Evolutionary conservation across 495 filamentous ascomycete species (phyloP), one percentile per base, ranked within the genome.

Genomic region (Aspergillus ellipticus): DNA sequence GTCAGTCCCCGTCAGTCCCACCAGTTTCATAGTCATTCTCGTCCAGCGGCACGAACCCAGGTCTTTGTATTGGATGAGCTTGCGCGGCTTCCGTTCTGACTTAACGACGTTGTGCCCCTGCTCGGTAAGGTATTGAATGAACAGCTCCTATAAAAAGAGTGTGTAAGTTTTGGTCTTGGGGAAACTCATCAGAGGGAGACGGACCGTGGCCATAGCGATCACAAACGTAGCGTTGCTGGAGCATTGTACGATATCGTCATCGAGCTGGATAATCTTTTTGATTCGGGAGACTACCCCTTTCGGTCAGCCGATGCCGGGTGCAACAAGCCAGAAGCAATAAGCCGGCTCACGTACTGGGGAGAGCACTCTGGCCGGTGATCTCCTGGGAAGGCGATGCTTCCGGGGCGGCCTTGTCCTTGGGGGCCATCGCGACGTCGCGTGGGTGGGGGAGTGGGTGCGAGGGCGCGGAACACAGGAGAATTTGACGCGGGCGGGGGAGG

Each of bases 1-100:
- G 33, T 58, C 22, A 63, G 51, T 39, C 8, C 21, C 19, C 24
- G 24, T 28, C 24, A 28, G 24, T 28, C 7, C 24, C 24, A 4
- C 24, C 24, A 28, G 3, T 28, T 28, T 46, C 37, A 20, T 22
- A 24, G 22, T 51, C 6, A 2, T 6, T 0, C 22, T 5, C 24
- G 45, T 28, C 8, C 21, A 58, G 22, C 16, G 21, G n/a, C 29
- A 62, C 68, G 24, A 72, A 92, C 88, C 86, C 15, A 97, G 78
- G 71, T 98, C 94, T 69, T 89, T 91, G 79, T 98, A 98, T 70
- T 97, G 95, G 60, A 98, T 86, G 54, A 92, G 96, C 59, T 93
- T 86, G 37, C 94, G 82, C 24, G 92, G 93, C 70, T 97, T 97
- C 53, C 87, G 80, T 68, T 97, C 94, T 4, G 89, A 81, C 58